Percentiles rank a stretch among this genome's conserved stretches.
Conservation (phyloP, 2,329 filamentous ascomycete species). For the Penicillium sp. region DNA sequence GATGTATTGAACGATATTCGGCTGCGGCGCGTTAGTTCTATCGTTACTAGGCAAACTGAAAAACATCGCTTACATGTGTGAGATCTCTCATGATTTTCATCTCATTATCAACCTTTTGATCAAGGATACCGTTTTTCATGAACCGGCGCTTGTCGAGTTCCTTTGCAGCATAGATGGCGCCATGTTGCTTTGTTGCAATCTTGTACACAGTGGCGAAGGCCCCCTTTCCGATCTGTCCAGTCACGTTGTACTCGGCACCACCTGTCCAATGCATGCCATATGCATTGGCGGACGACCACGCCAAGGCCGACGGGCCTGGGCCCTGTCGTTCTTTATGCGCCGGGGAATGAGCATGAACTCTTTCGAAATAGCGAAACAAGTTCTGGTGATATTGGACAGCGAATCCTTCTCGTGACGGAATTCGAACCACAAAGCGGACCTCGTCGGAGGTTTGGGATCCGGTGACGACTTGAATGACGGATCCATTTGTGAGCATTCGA, state of each 20-base stretch:
- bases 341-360: constrained; percentile 29
- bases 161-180: constrained; percentile 83
- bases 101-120: constrained; percentile 93
- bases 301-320: constrained; percentile 29
- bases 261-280: constrained; percentile 77
- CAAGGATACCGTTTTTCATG: constrained; percentile 85
- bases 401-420: constrained; percentile 73
- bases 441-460: constrained; percentile 55
- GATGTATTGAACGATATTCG: constrained; percentile 87
- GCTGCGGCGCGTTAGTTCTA: constrained; percentile 46
- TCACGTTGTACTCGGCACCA: constrained; percentile 78
- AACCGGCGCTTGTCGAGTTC: constrained; percentile 91
- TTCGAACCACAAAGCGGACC: constrained; percentile 79
- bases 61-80: constrained; percentile 64
- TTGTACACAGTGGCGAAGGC: constrained; percentile 95
- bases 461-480: constrained; percentile 68
- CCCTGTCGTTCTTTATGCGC: constrained; percentile 25
- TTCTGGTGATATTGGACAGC: constrained; percentile 67
- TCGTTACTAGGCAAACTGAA: neutral
- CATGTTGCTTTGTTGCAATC: constrained; percentile 80
- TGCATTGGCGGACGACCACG: constrained; percentile 43
- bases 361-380: constrained; percentile 64
- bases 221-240: constrained; percentile 80
- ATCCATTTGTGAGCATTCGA: constrained; percentile 70
- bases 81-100: constrained; percentile 92